These are phyloP conservation scores for Colletotrichum caudatum DNA, from an alignment of 2,329 filamentous ascomycete species.

Conservation along the genomic window DNA sequence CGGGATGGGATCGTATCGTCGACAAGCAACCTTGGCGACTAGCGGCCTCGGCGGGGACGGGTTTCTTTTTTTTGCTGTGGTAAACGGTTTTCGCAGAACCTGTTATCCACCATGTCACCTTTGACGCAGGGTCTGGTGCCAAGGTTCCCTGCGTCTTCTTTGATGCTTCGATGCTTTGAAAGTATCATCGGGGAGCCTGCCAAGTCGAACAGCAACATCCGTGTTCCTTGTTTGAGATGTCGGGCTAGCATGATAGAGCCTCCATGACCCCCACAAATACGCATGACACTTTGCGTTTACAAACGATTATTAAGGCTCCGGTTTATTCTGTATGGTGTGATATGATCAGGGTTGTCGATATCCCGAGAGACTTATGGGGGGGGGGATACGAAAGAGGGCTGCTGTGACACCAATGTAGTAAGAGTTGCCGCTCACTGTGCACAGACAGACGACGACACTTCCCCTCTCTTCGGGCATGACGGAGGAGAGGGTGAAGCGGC, in stretches of 20 bases:
- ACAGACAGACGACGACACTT: conserved; percentile 64
- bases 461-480: conserved; percentile 67
- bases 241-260: conserved; percentile 25
- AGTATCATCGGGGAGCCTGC: conserved; percentile 78
- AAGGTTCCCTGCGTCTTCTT: conserved; percentile 90
- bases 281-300: conserved; percentile 28
- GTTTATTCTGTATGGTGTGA: neutral
- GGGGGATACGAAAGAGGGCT: neutral
- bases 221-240: conserved; percentile 70
- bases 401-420: neutral
- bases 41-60: conserved; percentile 74
- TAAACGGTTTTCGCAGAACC: conserved; percentile 96
- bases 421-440: conserved; percentile 46
- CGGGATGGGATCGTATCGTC: conserved; percentile 90
- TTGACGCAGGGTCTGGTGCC: conserved; percentile 88
- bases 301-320: conserved; percentile 21
- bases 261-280: neutral
- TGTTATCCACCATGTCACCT: conserved; percentile 91
- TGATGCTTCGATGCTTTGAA: conserved; percentile 75
- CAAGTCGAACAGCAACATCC: conserved; percentile 85
- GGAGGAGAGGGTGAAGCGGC: conserved; percentile 77
- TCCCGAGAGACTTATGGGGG: conserved; percentile 9
- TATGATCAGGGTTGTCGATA: neutral
- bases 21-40: conserved; percentile 83
- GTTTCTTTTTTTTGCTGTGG: conserved; percentile 82